Conservation (phyloP, 2,329 filamentous ascomycete genomes). For the Arthrobotrys conoides region DNA sequence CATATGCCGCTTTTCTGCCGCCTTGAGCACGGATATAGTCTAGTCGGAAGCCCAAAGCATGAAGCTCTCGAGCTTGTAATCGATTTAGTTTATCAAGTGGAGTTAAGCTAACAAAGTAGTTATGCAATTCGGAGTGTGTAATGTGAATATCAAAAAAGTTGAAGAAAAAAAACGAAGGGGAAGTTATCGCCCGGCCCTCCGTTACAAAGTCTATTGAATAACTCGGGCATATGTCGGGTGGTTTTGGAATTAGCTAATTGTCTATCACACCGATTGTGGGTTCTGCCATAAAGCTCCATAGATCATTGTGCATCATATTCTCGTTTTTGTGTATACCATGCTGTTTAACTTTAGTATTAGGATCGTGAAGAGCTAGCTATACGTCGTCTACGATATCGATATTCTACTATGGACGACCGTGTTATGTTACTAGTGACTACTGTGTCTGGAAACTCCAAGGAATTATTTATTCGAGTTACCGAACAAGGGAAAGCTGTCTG, state of each 20-base stretch:
- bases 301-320: constrained; percentile 16
- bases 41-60: constrained; percentile 25
- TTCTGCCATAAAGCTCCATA: neutral
- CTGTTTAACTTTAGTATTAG: constrained; percentile 31
- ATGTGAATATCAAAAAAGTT: constrained; percentile 33
- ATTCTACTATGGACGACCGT: constrained; percentile 39
- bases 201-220: constrained; percentile 19
- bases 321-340: constrained; percentile 2
- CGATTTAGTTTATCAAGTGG: constrained; percentile 32
- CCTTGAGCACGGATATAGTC: constrained; percentile 32
- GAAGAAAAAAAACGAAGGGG: neutral
- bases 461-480: constrained; percentile 52
- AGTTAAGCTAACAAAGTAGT: constrained; percentile 16
- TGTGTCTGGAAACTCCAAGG: constrained; percentile 52
- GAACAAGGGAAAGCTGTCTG: constrained; percentile 34
- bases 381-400: constrained; percentile 52
- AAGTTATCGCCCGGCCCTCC: constrained; percentile 6
- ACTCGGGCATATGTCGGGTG: constrained; percentile 23
- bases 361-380: constrained; percentile 34
- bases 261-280: constrained; percentile 18
- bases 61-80: constrained; percentile 27
- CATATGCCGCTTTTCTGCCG: constrained; percentile 54
- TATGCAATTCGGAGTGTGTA: constrained; percentile 24
- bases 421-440: constrained; percentile 38
- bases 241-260: constrained; percentile 40